These are phyloP conservation scores for Cicer arietinum DNA, from an alignment of 306 rosid genomes.

Conservation along the genomic window DNA sequence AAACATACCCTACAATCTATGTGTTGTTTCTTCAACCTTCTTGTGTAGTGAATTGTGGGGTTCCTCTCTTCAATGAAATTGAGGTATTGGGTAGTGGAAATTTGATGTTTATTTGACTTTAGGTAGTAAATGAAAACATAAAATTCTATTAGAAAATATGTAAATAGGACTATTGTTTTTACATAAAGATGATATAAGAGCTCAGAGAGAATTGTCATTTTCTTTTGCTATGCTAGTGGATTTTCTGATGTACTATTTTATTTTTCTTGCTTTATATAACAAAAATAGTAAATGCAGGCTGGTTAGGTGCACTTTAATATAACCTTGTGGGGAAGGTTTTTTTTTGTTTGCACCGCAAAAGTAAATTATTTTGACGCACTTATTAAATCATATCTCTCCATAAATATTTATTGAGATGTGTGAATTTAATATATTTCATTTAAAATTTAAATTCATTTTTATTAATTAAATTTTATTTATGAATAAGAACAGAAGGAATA, in stretches of 20 bases:
- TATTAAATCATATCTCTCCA: too few relatives aligned
- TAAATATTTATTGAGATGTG: too few relatives aligned
- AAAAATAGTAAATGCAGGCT: neutral
- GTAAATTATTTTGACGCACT: too few relatives aligned
- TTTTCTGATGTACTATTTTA: neutral
- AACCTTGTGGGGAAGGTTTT: neutral
- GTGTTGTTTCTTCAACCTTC: neutral
- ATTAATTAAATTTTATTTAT: too few relatives aligned
- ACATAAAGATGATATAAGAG: conserved; percentile 64
- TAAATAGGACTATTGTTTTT: conserved; percentile 59
- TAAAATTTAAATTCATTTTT: too few relatives aligned
- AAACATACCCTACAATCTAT: conserved; percentile 81
- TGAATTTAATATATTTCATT: too few relatives aligned
- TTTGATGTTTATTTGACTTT: conserved; percentile 48
- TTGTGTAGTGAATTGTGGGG: conserved; percentile 60
- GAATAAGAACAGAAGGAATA: too few relatives aligned
- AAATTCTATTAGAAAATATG: conserved; percentile 63
- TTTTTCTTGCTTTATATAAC: neutral
- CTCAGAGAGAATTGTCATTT: conserved; percentile 68
- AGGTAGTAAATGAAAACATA: conserved; percentile 51
- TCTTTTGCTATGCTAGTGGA: conserved; percentile 22
- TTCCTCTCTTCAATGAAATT: conserved; percentile 71
- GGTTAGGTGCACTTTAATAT: neutral
- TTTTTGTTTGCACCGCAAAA: neutral
- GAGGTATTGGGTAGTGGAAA: conserved; percentile 70